phyloP scores from a whole-genome alignment of 768 basidiomycete species.

The Cubamyces lactineus region DNA sequence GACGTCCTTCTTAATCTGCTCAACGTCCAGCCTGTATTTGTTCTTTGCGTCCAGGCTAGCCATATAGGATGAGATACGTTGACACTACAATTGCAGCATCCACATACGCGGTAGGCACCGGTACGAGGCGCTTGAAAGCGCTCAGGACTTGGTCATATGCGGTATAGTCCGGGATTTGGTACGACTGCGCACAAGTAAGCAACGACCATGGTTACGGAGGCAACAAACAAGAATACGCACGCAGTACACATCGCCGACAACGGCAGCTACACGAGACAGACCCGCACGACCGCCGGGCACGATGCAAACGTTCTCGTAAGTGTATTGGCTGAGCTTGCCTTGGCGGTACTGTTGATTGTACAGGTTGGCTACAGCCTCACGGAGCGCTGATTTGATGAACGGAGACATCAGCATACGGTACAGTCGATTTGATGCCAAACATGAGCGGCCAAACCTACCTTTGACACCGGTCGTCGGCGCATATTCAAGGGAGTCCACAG shows the following conservation, averaged over 20 bases:
- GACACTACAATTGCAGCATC: background rate
- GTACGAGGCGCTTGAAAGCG: constrained; percentile 87
- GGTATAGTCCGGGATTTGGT: constrained; percentile 92
- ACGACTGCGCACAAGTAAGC: constrained; percentile 52
- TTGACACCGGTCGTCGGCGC: constrained; percentile 93
- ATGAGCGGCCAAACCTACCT: constrained; percentile 43
- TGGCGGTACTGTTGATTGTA: constrained; percentile 89
- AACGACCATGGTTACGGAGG: background rate
- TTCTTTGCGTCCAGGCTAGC: constrained; percentile 49
- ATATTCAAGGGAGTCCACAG: constrained; percentile 80
- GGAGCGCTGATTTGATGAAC: constrained; percentile 52
- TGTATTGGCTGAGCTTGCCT: constrained; percentile 83
- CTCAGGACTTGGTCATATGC: constrained; percentile 84
- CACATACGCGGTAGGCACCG: constrained; percentile 84
- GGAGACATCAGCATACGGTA: constrained; percentile 6
- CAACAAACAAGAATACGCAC: constrained; percentile 1
- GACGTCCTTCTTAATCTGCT: constrained; percentile 79
- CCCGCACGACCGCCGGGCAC: constrained; percentile 94
- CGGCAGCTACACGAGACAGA: constrained; percentile 87
- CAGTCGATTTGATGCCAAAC: background rate
- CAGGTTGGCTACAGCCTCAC: constrained; percentile 86
- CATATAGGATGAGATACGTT: constrained; percentile 9
- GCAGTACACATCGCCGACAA: constrained; percentile 87
- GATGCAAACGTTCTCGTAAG: constrained; percentile 91
- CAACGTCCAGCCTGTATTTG: constrained; percentile 76